phyloP scores from a whole-genome alignment of 129 eudicot genomes.

The Lactuca saligna region DNA sequence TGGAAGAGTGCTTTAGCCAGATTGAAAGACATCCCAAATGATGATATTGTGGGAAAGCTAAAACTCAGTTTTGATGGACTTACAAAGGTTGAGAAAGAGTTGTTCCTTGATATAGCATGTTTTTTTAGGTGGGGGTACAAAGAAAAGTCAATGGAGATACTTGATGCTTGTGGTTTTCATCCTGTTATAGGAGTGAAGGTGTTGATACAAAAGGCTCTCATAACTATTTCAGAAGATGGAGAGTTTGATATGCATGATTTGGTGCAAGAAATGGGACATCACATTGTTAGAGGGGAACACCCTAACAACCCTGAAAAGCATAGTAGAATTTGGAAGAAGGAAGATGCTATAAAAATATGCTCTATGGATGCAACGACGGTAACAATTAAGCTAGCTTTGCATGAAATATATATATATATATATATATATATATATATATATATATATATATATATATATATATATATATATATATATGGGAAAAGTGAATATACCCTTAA shows the following conservation, averaged over 20 bases:
- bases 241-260: not conserved
- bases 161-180: conserved; percentile 15
- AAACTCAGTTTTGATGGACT: no score
- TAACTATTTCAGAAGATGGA: not conserved
- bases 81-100: no score
- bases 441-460: not conserved
- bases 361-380: no score
- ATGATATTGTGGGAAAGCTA: not conserved
- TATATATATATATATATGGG: no score
- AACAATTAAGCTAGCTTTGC: no score
- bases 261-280: conserved; percentile 30
- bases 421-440: conserved; percentile 5
- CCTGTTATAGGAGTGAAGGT: conserved; percentile 3
- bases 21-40: not conserved
- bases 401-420: not conserved
- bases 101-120: not conserved
- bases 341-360: no score
- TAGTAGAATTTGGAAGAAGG: conserved; percentile 7
- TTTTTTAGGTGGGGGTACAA: not conserved
- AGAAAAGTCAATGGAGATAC: not conserved
- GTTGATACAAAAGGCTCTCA: conserved; percentile 13
- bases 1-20: conserved; percentile 12
- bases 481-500: no score
- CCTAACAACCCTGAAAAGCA: conserved; percentile 24
- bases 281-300: conserved; percentile 23